Evolutionary conservation across 2,329 filamentous ascomycete species (phyloP).

Genomic region (Calonectria pseudoreteaudii): DNA sequence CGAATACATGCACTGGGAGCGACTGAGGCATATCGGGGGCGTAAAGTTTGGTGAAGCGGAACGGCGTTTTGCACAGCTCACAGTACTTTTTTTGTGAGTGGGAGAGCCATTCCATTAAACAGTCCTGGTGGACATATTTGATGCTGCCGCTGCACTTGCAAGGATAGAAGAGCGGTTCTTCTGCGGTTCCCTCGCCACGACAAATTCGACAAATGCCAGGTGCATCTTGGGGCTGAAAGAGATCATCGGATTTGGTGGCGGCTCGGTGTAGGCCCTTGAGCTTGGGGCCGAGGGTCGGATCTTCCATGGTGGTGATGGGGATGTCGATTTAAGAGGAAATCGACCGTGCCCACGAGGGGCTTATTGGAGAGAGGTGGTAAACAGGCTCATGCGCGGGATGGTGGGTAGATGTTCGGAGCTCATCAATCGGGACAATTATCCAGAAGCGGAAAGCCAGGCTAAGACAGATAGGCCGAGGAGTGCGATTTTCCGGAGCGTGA

Average conservation of each 20-base stretch:
- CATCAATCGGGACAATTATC: conserved; percentile 8
- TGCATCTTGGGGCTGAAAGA: conserved; percentile 45
- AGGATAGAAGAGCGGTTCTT: conserved; percentile 93
- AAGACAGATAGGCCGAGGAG: conserved; percentile 10
- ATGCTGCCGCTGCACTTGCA: conserved; percentile 99
- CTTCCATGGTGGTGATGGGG: conserved; percentile 39
- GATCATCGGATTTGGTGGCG: conserved; percentile 41
- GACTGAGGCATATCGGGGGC: conserved; percentile 90
- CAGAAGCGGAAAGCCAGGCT: conserved; percentile 17
- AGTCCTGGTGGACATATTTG: conserved; percentile 98
- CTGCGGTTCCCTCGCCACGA: conserved; percentile 83
- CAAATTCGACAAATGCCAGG: conserved; percentile 97
- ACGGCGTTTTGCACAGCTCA: conserved; percentile 98
- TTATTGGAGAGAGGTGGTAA: conserved; percentile 35
- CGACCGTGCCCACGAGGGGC: conserved; percentile 45
- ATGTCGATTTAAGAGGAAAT: conserved; percentile 34
- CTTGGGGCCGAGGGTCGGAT: conserved; percentile 36
- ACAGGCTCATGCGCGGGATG: conserved; percentile 37
- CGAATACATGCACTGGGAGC: conserved; percentile 83
- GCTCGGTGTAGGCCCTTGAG: conserved; percentile 40
- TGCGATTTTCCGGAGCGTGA: conserved; percentile 8
- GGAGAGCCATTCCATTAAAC: conserved; percentile 97
- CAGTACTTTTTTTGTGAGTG: conserved; percentile 99
- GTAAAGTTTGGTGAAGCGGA: conserved; percentile 98
- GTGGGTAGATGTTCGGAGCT: conserved; percentile 22